Evolutionary conservation across 495 filamentous ascomycete species (phyloP).

Genomic region (Penicillium mononematosum): DNA sequence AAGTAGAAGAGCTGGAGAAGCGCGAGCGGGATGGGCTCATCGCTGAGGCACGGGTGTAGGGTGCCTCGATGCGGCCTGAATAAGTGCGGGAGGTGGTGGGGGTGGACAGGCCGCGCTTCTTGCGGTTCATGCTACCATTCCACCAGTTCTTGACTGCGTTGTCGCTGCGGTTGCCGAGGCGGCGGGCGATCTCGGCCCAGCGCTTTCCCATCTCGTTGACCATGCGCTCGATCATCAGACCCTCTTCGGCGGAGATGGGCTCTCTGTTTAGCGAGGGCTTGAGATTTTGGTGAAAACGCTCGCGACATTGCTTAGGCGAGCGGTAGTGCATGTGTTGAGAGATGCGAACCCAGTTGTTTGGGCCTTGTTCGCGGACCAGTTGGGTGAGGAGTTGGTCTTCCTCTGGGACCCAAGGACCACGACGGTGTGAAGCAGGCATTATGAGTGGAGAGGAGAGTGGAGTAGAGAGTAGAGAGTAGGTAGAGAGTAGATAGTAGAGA

Average conservation of each 20-base stretch:
- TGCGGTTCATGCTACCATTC: slow-evolving; percentile 92
- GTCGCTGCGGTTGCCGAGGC: slow-evolving; percentile 85
- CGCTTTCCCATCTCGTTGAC: slow-evolving; percentile 81
- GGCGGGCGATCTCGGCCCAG: slow-evolving; percentile 93
- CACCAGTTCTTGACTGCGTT: slow-evolving; percentile 99
- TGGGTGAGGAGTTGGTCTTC: slow-evolving; percentile 74
- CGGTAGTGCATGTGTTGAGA: slow-evolving; percentile 71
- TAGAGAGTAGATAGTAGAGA: background rate
- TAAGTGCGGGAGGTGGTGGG: slow-evolving; percentile 39
- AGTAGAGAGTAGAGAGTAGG: background rate
- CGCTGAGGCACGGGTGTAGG: slow-evolving; percentile 41
- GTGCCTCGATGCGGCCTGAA: slow-evolving; percentile 44
- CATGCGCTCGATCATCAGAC: slow-evolving; percentile 73
- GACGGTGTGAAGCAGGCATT: slow-evolving; percentile 60
- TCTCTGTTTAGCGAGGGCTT: slow-evolving; percentile 88
- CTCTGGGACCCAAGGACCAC: slow-evolving; percentile 84
- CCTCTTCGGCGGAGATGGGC: slow-evolving; percentile 90
- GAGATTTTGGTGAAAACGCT: slow-evolving; percentile 93
- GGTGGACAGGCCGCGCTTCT: slow-evolving; percentile 46
- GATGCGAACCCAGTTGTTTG: slow-evolving; percentile 92
- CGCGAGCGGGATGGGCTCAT: slow-evolving; percentile 36
- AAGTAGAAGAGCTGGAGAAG: slow-evolving; percentile 28
- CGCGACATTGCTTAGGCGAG: slow-evolving; percentile 93
- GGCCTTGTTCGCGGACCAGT: slow-evolving; percentile 73
- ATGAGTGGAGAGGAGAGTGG: slow-evolving; percentile 3